Percentiles rank a stretch among this genome's conserved stretches.
These are phyloP conservation scores for Heterobasidion irregulare DNA, from an alignment of 1,284 basidiomycete genomes.

Conservation along the genomic window DNA sequence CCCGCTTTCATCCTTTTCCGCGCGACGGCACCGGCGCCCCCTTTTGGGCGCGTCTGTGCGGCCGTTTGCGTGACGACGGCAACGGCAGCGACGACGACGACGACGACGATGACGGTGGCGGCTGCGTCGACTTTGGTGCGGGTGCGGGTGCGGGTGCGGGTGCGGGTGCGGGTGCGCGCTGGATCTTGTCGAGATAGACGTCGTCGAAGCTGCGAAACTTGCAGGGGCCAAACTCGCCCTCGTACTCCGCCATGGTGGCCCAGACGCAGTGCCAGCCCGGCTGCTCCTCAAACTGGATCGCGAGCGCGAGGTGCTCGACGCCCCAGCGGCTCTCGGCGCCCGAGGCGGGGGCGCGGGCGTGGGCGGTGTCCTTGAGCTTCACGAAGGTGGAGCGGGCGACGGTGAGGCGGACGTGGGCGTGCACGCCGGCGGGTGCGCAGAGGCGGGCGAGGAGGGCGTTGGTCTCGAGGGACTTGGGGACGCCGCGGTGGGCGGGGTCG, in stretches of 20 bases:
- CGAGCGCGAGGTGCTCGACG: slow-evolving; percentile 45
- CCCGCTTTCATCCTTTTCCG: too few species aligned
- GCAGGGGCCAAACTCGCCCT: slow-evolving; percentile 29
- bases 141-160: neutral
- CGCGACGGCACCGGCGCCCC: too few species aligned
- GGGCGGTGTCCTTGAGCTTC: slow-evolving; percentile 50
- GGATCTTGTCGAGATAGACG: slow-evolving; percentile 30
- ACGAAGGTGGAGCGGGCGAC: slow-evolving; percentile 46
- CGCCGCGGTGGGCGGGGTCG: slow-evolving; percentile 41
- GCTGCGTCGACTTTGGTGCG: neutral
- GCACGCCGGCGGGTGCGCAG: slow-evolving; percentile 27
- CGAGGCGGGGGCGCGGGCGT: slow-evolving; percentile 24
- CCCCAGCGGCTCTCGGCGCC: slow-evolving; percentile 33
- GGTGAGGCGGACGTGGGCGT: slow-evolving; percentile 28
- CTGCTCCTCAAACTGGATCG: slow-evolving; percentile 35
- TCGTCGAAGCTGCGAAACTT: slow-evolving; percentile 56
- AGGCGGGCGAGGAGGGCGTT: slow-evolving; percentile 34
- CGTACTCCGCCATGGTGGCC: slow-evolving; percentile 47
- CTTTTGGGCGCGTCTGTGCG: too few species aligned
- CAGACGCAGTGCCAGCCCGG: slow-evolving; percentile 54
- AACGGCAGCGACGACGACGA: too few species aligned
- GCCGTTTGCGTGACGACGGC: too few species aligned
- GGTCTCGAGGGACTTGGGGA: slow-evolving; percentile 53
- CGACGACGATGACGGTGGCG: too few species aligned
- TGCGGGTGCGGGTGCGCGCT: slow-evolving; percentile 5